Evolutionary conservation across 148 eudicot genomes (phyloP).

Genomic region (Chenopodium suecicum): DNA sequence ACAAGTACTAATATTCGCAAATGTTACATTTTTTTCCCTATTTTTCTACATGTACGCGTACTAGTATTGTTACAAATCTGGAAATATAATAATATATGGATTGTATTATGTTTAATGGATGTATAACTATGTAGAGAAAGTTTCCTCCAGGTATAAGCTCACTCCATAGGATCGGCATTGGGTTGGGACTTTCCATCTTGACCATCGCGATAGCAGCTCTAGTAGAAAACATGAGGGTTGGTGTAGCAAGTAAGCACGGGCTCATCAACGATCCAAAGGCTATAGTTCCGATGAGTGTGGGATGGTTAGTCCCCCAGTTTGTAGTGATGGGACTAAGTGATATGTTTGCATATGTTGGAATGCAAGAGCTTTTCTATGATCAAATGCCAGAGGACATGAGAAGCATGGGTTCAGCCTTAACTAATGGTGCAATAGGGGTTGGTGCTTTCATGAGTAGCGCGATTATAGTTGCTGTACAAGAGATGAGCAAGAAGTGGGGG

Average conservation of each 20-base stretch:
- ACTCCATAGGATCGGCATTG: constrained; percentile 59
- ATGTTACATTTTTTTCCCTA: too few relatives aligned
- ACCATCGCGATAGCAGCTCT: constrained; percentile 55
- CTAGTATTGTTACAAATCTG: too few relatives aligned
- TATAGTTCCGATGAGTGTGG: constrained; percentile 46
- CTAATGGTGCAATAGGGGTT: constrained; percentile 47
- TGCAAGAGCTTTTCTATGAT: constrained; percentile 76
- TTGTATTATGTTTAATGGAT: too few relatives aligned
- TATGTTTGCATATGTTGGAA: constrained; percentile 55
- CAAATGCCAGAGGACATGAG: constrained; percentile 75
- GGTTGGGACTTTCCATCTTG: constrained; percentile 36
- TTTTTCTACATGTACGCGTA: too few relatives aligned
- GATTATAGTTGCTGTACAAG: constrained; percentile 48
- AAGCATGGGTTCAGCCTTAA: constrained; percentile 68
- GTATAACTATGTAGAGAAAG: too few relatives aligned
- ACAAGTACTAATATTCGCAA: too few relatives aligned
- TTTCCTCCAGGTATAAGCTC: constrained; percentile 48
- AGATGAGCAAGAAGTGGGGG: constrained; percentile 33
- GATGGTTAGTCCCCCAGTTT: constrained; percentile 73
- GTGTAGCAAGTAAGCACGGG: constrained; percentile 35
- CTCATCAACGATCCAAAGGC: constrained; percentile 36
- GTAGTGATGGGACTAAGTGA: constrained; percentile 48
- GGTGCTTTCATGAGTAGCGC: constrained; percentile 57
- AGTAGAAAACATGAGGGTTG: constrained; percentile 50
- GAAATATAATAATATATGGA: too few relatives aligned